Base-by-base conservation (phyloP, 805 yeast species). In the Kluyveromyces siamensis region DNA sequence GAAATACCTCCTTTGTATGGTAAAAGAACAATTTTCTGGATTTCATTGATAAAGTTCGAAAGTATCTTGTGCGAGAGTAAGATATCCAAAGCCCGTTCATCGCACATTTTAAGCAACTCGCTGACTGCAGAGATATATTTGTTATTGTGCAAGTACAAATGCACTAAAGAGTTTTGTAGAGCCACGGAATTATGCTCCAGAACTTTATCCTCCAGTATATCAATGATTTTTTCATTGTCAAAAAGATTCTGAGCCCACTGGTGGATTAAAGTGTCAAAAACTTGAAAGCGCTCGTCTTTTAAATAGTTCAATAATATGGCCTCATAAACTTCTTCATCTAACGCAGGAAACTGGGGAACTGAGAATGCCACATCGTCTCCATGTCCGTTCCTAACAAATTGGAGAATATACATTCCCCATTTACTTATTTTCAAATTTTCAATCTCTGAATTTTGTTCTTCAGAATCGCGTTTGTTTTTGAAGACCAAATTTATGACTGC, bases 401-500 rank as follows among this genome's bases (percentile, higher is more conserved):
- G 73, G 52, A 66, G 63, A 3, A 83, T 63, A 82, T 88, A 83
- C 25, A 67, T 68, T 39, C 76, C 76, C 96, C 97, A 89, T 50
- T 80, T 73, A 6, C 66, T 62, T 21, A 61, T 44, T 1, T 66
- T 50, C 9, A 67, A 58, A 0, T 54, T 43, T 40, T 55, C 52
- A 10, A 60, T 30, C 16, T 55, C 59, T 0, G 50, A 53, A 8
- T 57, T 59, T 9, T 60, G 50, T 7, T 53, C 48, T 0, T 50
- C 52, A 18, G 58, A 57, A 10, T 57, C 49, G 11, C 35, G 35
- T 30, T 13, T 7, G 4, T 30, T 13, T n/a, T 52, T 27, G 37
- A 79, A 60, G 1, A 77, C 75, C 33, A 63, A 56, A 1, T 61
- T 47, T 19, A 87, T 66, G 56, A 80, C 79, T 2, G 52, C 52